Evolutionary conservation across 176 grass and related monocot genomes (phyloP).

Genomic region (Triticum dicoccoides): DNA sequence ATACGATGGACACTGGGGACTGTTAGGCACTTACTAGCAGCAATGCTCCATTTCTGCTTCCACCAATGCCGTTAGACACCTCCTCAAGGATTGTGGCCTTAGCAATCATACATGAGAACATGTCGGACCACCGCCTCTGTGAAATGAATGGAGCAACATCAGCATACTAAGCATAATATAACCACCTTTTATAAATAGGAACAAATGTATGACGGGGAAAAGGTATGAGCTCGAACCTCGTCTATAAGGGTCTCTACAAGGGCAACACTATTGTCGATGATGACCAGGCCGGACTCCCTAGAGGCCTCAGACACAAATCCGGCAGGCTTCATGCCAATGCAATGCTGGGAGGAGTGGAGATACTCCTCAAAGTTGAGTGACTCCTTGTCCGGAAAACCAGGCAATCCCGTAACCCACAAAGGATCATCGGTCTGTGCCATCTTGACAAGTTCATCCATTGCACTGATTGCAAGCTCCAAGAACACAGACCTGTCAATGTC

Average conservation of each 20-base stretch:
- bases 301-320: slow-evolving; percentile 80
- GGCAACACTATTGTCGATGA: slow-evolving; percentile 64
- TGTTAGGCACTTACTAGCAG: slow-evolving; percentile 68
- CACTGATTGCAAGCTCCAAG: slow-evolving; percentile 71
- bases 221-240: slow-evolving; percentile 33
- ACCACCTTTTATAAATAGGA: background rate
- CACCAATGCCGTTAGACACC: slow-evolving; percentile 71
- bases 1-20: slow-evolving; percentile 2
- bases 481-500: slow-evolving; percentile 66
- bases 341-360: slow-evolving; percentile 39
- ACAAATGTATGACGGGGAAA: background rate
- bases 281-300: slow-evolving; percentile 62
- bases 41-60: slow-evolving; percentile 74
- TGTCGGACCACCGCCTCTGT: slow-evolving; percentile 80
- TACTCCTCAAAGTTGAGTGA: slow-evolving; percentile 85
- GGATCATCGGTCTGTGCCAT: slow-evolving; percentile 82
- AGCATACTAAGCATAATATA: background rate
- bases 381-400: slow-evolving; percentile 38
- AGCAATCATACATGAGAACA: slow-evolving; percentile 92
- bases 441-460: slow-evolving; percentile 91
- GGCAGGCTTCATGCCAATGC: slow-evolving; percentile 56
- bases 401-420: slow-evolving; percentile 58
- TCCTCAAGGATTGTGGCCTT: slow-evolving; percentile 73
- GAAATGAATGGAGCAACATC: slow-evolving; percentile 26
- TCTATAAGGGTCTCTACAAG: slow-evolving; percentile 92